A percentile compares a stretch with the other conserved stretches of the same genome.
These are phyloP conservation scores for Blumeriella jaapii DNA, from an alignment of 2,329 filamentous ascomycete species.

Conservation along the genomic window DNA sequence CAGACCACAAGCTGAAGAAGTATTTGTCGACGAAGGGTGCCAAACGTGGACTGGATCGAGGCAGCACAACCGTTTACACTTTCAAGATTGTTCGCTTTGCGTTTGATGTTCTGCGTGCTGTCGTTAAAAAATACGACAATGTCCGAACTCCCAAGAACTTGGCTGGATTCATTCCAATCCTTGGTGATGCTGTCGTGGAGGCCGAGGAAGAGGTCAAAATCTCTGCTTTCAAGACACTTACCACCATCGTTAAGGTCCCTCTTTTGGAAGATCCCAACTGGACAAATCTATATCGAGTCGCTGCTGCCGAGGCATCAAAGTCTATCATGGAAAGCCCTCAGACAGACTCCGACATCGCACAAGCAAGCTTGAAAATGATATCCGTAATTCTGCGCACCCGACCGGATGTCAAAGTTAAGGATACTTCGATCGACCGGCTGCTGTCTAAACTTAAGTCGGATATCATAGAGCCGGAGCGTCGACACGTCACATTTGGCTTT, in stretches of 20 bases:
- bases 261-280: conserved; percentile 53
- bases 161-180: conserved; percentile 73
- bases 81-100: conserved; percentile 85
- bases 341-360: conserved; percentile 72
- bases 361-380: conserved; percentile 80
- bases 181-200: conserved; percentile 76
- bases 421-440: conserved; percentile 71
- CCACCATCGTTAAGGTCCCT: conserved; percentile 74
- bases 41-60: conserved; percentile 61
- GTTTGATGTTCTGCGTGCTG: conserved; percentile 71
- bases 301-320: conserved; percentile 74
- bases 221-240: conserved; percentile 74
- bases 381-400: conserved; percentile 76
- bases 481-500: conserved; percentile 92
- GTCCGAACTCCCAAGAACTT: conserved; percentile 72
- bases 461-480: conserved; percentile 81
- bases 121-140: conserved; percentile 76
- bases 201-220: conserved; percentile 89
- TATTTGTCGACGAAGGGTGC: conserved; percentile 74
- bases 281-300: conserved; percentile 57
- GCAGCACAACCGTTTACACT: conserved; percentile 64
- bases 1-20: conserved; percentile 52
- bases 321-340: conserved; percentile 65
- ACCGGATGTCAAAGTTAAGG: conserved; percentile 62
- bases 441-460: conserved; percentile 76